Conservation (phyloP, 2,329 filamentous ascomycete species). For the Purpureocillium takamizusanense region DNA sequence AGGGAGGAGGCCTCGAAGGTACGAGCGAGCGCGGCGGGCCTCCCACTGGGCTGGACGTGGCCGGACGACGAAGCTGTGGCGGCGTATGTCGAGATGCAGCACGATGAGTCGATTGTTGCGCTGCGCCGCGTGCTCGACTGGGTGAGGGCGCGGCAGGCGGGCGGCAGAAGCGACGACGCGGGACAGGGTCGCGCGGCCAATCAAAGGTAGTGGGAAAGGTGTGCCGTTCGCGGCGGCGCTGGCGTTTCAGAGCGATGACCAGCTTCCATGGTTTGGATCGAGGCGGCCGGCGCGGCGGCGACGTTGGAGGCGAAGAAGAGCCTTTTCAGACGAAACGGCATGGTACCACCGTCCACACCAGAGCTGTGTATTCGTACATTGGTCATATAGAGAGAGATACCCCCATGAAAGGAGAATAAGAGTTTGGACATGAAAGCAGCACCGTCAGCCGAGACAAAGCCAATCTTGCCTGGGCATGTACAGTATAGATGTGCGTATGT, state of each 20-base stretch:
- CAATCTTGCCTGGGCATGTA: too few relatives aligned
- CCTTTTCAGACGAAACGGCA: too few relatives aligned
- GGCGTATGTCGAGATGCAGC: slow-evolving; percentile 19
- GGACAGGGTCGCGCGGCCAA: not conserved
- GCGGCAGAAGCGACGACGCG: not conserved
- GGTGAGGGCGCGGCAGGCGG: slow-evolving; percentile 1
- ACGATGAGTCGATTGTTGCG: slow-evolving; percentile 14
- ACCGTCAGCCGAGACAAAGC: too few relatives aligned
- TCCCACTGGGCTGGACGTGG: slow-evolving; percentile 24
- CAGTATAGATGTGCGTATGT: too few relatives aligned
- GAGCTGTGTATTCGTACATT: too few relatives aligned
- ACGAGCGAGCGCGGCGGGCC: slow-evolving; percentile 14
- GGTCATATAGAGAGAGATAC: too few relatives aligned
- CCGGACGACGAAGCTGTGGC: slow-evolving; percentile 26
- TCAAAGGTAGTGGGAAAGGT: not conserved
- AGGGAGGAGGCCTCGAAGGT: slow-evolving; percentile 19
- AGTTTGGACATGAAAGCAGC: too few relatives aligned
- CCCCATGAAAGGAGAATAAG: too few relatives aligned
- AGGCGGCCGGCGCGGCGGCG: too few relatives aligned
- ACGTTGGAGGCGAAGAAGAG: too few relatives aligned
- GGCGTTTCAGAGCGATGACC: not conserved
- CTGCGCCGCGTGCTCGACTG: slow-evolving; percentile 16
- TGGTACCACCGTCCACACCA: too few relatives aligned
- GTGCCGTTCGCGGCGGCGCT: too few relatives aligned
- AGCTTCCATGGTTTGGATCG: not conserved